These are phyloP conservation scores for Annulohypoxylon maeteangense DNA, from an alignment of 495 filamentous ascomycete genomes.

Conservation along the genomic window DNA sequence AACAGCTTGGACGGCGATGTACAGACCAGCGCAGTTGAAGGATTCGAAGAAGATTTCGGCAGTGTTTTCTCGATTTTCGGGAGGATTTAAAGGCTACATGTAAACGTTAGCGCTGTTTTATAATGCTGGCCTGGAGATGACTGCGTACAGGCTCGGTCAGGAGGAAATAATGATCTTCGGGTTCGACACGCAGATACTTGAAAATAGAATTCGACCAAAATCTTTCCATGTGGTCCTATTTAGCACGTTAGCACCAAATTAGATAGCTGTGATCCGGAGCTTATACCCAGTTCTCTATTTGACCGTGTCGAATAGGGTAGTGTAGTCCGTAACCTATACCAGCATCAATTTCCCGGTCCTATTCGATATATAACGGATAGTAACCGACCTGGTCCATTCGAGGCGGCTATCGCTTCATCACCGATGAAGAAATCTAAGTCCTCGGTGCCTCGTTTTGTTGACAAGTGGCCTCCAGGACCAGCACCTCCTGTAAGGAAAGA, in stretches of 20 bases:
- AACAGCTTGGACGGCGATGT: constrained; percentile 98
- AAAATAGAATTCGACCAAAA: constrained; percentile 99
- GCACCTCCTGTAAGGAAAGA: constrained; percentile 93
- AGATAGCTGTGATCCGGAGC: background rate
- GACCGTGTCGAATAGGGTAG: constrained; percentile 96
- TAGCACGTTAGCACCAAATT: constrained; percentile 36
- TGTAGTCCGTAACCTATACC: constrained; percentile 86
- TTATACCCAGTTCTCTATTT: constrained; percentile 95
- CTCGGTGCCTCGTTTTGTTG: constrained; percentile 93
- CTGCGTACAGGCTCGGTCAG: constrained; percentile 89
- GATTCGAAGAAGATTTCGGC: constrained; percentile 99
- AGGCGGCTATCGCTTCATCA: constrained; percentile 89
- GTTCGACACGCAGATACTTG: constrained; percentile 97
- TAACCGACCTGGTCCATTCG: constrained; percentile 78
- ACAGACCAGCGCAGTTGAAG: constrained; percentile 98
- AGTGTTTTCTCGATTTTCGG: constrained; percentile 98
- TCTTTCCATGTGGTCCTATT: constrained; percentile 94
- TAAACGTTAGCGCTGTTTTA: constrained; percentile 34
- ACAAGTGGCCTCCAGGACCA: constrained; percentile 81
- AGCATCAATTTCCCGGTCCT: constrained; percentile 40
- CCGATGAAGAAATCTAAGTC: constrained; percentile 99
- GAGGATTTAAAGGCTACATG: constrained; percentile 90
- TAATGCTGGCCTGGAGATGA: background rate
- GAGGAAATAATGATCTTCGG: constrained; percentile 97
- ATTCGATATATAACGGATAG: background rate